Percentiles rank a stretch among this genome's conserved stretches.
Conservation (phyloP, 331 rosid species). For the Ulmus americana region DNA sequence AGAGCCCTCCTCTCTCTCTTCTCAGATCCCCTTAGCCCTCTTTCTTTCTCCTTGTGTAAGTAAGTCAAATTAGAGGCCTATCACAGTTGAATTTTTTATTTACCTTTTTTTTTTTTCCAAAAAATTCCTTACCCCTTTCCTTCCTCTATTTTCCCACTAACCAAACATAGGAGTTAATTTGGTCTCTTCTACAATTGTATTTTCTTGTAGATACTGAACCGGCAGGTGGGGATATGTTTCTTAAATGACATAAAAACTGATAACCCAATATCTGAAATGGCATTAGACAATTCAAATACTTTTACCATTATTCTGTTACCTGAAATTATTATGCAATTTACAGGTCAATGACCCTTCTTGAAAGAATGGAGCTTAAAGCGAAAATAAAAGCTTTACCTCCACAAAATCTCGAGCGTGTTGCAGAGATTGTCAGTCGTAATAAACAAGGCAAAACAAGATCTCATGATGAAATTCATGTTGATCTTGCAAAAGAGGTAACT, state of each 20-base stretch:
- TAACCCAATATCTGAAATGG: not conserved
- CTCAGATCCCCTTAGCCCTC: no score
- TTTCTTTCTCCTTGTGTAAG: no score
- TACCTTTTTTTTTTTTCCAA: no score
- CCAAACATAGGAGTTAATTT: no score
- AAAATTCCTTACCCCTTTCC: no score
- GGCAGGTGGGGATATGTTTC: not conserved
- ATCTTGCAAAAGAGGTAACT: slow-evolving; percentile 68
- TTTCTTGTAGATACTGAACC: not conserved
- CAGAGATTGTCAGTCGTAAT: slow-evolving; percentile 45
- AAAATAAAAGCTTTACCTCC: slow-evolving; percentile 54
- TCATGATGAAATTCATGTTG: slow-evolving; percentile 40
- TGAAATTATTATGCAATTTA: slow-evolving; percentile 5
- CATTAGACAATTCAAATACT: not conserved
- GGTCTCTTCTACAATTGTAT: no score
- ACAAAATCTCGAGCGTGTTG: slow-evolving; percentile 54
- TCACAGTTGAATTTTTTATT: no score
- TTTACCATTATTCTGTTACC: not conserved
- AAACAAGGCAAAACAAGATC: slow-evolving; percentile 28
- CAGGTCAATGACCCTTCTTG: slow-evolving; percentile 65
- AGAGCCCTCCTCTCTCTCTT: no score
- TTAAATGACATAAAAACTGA: not conserved
- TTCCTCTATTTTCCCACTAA: no score
- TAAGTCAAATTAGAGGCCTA: no score
- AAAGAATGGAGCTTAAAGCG: slow-evolving; percentile 61